Evolutionary conservation across 2,329 filamentous ascomycete genomes (phyloP), one percentile per base, ranked within the genome.

Genomic region (Metarhizium rileyi): DNA sequence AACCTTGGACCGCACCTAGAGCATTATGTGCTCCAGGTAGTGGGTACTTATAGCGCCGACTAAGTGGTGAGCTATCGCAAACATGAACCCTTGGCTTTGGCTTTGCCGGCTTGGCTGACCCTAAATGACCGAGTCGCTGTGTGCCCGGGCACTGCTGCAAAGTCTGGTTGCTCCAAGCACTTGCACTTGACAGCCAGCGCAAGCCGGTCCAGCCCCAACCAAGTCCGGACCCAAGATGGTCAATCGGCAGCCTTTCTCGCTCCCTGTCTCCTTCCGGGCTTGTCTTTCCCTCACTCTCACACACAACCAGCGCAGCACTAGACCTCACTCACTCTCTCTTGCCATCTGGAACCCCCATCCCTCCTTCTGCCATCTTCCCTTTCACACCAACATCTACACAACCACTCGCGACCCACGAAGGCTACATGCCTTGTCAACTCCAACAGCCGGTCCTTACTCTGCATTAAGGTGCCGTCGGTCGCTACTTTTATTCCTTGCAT

Each of bases 341-440:
- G n/a, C n/a, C 50, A 51, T 56, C 55, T 55, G 56, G 53, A 55
- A 54, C 55, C 57, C 56, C 58, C 56, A 57, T 61, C 52, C 55
- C 56, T 55, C 51, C 9, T 48, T 50, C 56, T 54, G 51, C 54
- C 51, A 52, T 56, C 50, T 50, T 50, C 47, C 47, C 50, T 49
- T 50, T 53, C 50, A 49, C 57, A 54, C 55, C 55, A 46, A 54
- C 57, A 59, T 61, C 59, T 54, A 53, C 57, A 51, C 52, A n/a
- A 51, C 28, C 40, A 52, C 50, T 51, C 53, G 52, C 53, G 44
- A 49, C 52, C 46, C 26, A 49, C 44, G 42, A 48, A 42, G 45
- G 40, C 35, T 50, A 44, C 49, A 52, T 57, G 53, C 48, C 23
- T 43, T 53, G 46, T 35, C 35, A 42, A 51, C 46, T 44, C 28